Conservation (phyloP, 352 stramenopile species). For the Pythium rishiriense region DNA sequence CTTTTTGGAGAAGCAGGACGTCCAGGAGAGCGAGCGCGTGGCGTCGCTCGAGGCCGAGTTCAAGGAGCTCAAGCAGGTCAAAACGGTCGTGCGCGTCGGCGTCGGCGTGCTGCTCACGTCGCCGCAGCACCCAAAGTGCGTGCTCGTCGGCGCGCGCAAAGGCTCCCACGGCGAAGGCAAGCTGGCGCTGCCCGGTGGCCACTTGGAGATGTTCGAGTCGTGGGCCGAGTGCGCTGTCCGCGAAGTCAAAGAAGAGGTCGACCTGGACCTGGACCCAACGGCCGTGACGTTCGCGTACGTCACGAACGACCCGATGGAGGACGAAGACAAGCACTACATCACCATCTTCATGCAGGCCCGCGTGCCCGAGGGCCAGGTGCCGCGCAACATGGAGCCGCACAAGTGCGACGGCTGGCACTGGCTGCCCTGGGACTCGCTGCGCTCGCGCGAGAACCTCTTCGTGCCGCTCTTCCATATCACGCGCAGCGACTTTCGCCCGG, state of each 20-base stretch:
- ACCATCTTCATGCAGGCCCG: constrained; percentile 81
- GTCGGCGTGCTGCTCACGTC: constrained; percentile 78
- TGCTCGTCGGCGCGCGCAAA: constrained; percentile 73
- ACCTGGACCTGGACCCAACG: constrained; percentile 52
- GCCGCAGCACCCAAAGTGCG: constrained; percentile 55
- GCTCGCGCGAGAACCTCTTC: constrained; percentile 69
- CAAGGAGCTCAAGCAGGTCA: constrained; percentile 53
- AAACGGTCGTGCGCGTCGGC: constrained; percentile 69
- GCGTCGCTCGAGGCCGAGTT: constrained; percentile 58
- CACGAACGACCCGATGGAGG: constrained; percentile 83
- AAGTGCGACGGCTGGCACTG: constrained; percentile 84
- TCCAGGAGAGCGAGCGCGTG: constrained; percentile 58
- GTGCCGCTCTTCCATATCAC: constrained; percentile 69
- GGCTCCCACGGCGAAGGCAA: constrained; percentile 78
- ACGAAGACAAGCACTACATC: constrained; percentile 85
- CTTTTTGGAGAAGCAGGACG: constrained; percentile 81
- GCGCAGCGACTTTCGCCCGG: constrained; percentile 54
- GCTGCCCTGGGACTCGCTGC: constrained; percentile 55
- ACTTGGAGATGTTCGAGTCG: constrained; percentile 84
- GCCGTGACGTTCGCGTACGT: constrained; percentile 59
- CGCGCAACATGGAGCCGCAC: constrained; percentile 78
- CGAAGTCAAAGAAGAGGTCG: constrained; percentile 84
- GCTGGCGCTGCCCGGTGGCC: constrained; percentile 65
- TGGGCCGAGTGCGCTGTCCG: constrained; percentile 78
- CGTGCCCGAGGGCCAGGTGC: constrained; percentile 47